Evolutionary conservation across 202 grass and related monocot genomes (phyloP).

Genomic region (Schoenoplectus triqueter): DNA sequence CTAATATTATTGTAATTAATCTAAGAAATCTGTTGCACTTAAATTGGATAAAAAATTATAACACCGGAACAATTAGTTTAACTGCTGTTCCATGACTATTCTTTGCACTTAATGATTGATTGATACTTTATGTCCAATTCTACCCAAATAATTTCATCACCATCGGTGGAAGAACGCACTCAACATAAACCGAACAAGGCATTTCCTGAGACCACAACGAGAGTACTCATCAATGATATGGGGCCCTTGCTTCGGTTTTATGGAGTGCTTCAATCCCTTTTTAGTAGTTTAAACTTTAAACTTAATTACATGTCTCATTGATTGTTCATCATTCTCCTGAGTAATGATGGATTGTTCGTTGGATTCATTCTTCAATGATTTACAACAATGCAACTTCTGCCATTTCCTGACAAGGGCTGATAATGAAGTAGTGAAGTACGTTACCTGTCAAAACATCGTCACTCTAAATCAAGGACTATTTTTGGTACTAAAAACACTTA

Average conservation of each 20-base stretch:
- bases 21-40: not conserved
- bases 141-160: not conserved
- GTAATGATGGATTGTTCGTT: not conserved
- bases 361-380: not conserved
- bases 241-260: not conserved
- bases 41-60: not conserved
- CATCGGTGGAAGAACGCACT: not conserved
- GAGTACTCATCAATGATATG: not conserved
- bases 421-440: not conserved
- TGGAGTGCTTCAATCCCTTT: not conserved
- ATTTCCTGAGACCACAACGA: constrained; percentile 2
- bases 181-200: not conserved
- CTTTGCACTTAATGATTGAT: constrained; percentile 1
- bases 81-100: not conserved
- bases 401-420: not conserved
- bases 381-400: not conserved
- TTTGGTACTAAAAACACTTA: no score
- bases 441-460: constrained; percentile 4
- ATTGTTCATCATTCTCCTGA: not conserved
- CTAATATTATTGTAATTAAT: not conserved
- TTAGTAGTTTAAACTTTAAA: constrained; percentile 12
- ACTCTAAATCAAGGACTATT: not conserved
- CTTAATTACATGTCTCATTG: constrained; percentile 8
- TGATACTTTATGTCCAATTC: not conserved
- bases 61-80: not conserved